These are phyloP conservation scores for Phytopythium boreale DNA, from an alignment of 352 stramenopile genomes.

Conservation along the genomic window DNA sequence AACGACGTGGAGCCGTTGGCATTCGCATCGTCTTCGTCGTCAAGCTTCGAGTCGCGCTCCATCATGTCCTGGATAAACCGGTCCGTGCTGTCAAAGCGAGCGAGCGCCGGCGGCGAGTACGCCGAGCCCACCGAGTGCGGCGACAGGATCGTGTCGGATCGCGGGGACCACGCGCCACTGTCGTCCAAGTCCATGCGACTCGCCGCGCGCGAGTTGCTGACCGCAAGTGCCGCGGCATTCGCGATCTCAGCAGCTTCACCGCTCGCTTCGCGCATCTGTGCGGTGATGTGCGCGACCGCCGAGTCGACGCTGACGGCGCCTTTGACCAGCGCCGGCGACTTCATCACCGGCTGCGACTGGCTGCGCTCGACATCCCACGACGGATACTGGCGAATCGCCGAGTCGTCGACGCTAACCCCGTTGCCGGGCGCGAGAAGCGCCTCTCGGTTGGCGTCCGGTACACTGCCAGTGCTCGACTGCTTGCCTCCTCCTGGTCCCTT, in stretches of 20 bases:
- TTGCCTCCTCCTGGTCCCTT: slow-evolving; percentile 44
- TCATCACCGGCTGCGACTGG: slow-evolving; percentile 37
- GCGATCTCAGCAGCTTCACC: background rate
- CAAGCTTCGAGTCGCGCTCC: slow-evolving; percentile 70
- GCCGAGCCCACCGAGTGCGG: slow-evolving; percentile 57
- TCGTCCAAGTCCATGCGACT: slow-evolving; percentile 18
- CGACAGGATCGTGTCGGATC: slow-evolving; percentile 52
- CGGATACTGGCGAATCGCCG: background rate
- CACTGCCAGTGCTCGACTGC: slow-evolving; percentile 12
- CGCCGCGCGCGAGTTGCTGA: background rate
- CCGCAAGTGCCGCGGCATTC: background rate
- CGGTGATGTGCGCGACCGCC: slow-evolving; percentile 8
- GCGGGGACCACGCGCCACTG: slow-evolving; percentile 49
- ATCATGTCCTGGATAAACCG: slow-evolving; percentile 64
- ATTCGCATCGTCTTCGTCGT: slow-evolving; percentile 47
- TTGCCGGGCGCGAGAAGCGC: slow-evolving; percentile 2
- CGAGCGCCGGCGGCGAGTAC: slow-evolving; percentile 47
- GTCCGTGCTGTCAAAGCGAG: slow-evolving; percentile 78
- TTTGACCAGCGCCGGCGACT: slow-evolving; percentile 29
- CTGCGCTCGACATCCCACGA: slow-evolving; percentile 24
- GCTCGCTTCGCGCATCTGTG: background rate
- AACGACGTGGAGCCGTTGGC: slow-evolving; percentile 9
- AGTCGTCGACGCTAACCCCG: slow-evolving; percentile 8
- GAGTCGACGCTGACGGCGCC: slow-evolving; percentile 47
- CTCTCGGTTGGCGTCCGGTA: background rate